Base-by-base conservation (phyloP, 2,329 filamentous ascomycete genomes). In the Zasmidium citrigriseum region DNA sequence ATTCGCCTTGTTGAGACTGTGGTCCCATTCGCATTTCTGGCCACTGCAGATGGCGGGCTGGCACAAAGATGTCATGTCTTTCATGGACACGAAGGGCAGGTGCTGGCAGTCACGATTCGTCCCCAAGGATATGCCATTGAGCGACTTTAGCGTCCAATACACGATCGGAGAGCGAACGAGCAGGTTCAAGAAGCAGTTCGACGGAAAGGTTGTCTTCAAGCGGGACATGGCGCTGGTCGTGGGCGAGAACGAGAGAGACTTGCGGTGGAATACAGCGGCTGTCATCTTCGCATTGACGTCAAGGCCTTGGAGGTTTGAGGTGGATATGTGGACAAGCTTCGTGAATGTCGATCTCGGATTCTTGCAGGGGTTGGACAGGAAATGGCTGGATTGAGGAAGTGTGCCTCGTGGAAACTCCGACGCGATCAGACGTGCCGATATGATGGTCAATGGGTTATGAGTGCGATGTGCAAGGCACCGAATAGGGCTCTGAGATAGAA, bases 241-340 rank as follows among this genome's bases (percentile, higher is more conserved):
- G 76, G 80, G 73, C 0, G 63, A 68, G 44, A 72, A 78, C 59
- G 70, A 75, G 64, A 64, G 69, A n/a, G 77, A 81, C 25, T 62
- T 78, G 60, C 66, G 75, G 57, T 69, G 69, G 56, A 68, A 77
- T 58, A 74, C 70, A 2, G 73, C 71, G 18, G 77, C 73, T 0
- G 75, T 75, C 0, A 75, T 75, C 20, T 82, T 77, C 70, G 73
- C 73, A n/a, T 66, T 82, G 18, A 77, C 80, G 70, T 81, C 76
- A 7, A 73, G 74, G 64, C 79, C 80, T 14, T 82, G 79, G 79
- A 70, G 77, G 55, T 63, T 77, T 58, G 81, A 83, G 73, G 70
- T 82, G 44, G 80, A 83, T 69, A 73, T 81, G 46, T 81, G 78
- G 78, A 77, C 76, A 69, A 82, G 78, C 60, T 82, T 82, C 70